Conservation (phyloP, 2,329 filamentous ascomycete species). For the Hymenoscyphus scutula region DNA sequence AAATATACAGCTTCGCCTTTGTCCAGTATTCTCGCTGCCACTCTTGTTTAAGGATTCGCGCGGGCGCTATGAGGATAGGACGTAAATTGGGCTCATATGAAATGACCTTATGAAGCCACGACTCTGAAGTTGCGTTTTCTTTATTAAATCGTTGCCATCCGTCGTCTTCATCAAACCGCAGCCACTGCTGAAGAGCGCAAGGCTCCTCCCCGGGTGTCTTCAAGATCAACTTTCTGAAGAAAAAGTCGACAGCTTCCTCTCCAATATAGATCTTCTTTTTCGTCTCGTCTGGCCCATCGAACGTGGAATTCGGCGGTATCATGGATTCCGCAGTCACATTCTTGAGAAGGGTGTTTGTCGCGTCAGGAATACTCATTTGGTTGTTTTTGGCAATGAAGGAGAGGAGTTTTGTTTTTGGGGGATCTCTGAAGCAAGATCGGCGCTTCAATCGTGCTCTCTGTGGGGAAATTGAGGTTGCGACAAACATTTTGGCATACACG, state of each 20-base stretch:
- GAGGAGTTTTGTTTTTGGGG: neutral
- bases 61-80: neutral
- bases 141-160: neutral
- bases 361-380: neutral
- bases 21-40: neutral
- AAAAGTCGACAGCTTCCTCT: neutral
- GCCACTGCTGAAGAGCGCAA: neutral
- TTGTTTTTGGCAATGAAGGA: neutral
- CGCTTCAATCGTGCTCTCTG: too few species aligned
- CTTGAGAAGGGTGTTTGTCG: neutral
- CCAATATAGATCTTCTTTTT: neutral
- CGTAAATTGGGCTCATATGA: neutral
- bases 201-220: neutral
- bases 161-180: neutral
- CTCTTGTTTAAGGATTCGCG: neutral
- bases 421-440: neutral
- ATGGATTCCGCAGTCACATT: neutral
- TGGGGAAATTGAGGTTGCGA: too few species aligned
- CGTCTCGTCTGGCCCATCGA: too few species aligned
- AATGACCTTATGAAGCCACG: neutral
- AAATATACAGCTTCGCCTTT: neutral
- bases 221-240: neutral
- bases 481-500: too few species aligned
- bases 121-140: neutral
- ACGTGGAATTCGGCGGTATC: neutral